Base-by-base conservation (phyloP, 1,284 basidiomycete species). In the Microbotryum intermedium region DNA sequence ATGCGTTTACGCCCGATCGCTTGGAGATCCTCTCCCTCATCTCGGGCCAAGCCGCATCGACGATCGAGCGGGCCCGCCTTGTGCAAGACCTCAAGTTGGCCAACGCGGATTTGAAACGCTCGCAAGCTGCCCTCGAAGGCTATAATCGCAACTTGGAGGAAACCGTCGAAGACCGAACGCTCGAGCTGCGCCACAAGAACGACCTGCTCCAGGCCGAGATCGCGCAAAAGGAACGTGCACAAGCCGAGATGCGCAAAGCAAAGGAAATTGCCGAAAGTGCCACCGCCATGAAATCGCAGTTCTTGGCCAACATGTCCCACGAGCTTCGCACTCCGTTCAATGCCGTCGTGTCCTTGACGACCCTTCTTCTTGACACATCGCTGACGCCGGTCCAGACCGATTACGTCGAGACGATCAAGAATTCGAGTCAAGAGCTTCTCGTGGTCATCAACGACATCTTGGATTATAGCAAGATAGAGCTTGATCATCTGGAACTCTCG, bases 271-370 rank as follows among this genome's bases (percentile, higher is more conserved):
- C 65, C 2, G 65, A 67, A 29, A 34, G 30, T 23, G 65, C 65
- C 1, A 67, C 65, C 0, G 58, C 60, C 34, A 58, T 58, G 56
- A 67, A 67, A 50, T 59, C 56, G 20, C 65, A 67, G 29, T 67
- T 67, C 50, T 58, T 67, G 18, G 64, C 57, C n/a, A 55, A 61
- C 53, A 53, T 55, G 53, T 26, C 26, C 8, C 50, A 50, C 53
- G 55, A 67, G 53, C 65, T 67, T 30, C 58, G 65, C 2, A 67
- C 65, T 20, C 65, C 65, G 0, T 67, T 67, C 60, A 67, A 67
- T 48, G 65, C 65, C 16, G 65, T 67, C 34, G 65, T 67, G 42
- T 62, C 63, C 2, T 50, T 67, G 4, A 48, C 58, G 4, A 50
- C 56, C 0, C 53, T 67, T 1, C 59, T 67, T 5, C 65, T 67